Evolutionary conservation across 768 basidiomycete genomes (phyloP).

Genomic region (Psilocybe azurescens): DNA sequence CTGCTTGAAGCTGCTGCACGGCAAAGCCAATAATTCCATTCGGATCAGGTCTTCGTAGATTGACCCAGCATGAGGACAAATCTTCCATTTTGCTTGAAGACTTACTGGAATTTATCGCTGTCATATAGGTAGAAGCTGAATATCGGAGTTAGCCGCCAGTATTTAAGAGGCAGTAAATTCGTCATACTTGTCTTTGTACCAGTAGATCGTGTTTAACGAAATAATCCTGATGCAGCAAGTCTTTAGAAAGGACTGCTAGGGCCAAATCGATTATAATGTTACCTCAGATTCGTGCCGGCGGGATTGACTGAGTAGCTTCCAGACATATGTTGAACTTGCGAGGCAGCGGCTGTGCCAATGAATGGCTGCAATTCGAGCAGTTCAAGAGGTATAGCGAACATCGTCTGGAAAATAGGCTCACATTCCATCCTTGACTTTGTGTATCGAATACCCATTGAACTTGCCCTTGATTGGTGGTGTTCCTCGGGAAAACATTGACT

Average conservation of each 20-base stretch:
- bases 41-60: slow-evolving; percentile 48
- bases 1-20: slow-evolving; percentile 56
- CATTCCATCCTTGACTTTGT: slow-evolving; percentile 53
- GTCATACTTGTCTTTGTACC: slow-evolving; percentile 63
- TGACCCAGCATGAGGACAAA: no score
- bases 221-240: slow-evolving; percentile 46
- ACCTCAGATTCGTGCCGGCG: slow-evolving; percentile 56
- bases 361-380: slow-evolving; percentile 39
- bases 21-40: slow-evolving; percentile 64
- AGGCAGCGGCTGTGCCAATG: slow-evolving; percentile 48
- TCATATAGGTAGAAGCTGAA: slow-evolving; percentile 67
- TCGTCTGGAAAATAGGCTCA: slow-evolving; percentile 25
- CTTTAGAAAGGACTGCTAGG: not conserved
- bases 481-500: slow-evolving; percentile 61
- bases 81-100: not conserved
- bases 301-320: slow-evolving; percentile 59
- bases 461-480: slow-evolving; percentile 38
- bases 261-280: slow-evolving; percentile 16
- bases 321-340: slow-evolving; percentile 49
- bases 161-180: not conserved
- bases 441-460: slow-evolving; percentile 65
- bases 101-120: slow-evolving; percentile 49
- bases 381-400: not conserved
- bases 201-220: slow-evolving; percentile 64
- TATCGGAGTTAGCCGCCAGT: not conserved